Base-by-base conservation (phyloP, 179 eudicot genomes). In the Actinidia arguta region DNA sequence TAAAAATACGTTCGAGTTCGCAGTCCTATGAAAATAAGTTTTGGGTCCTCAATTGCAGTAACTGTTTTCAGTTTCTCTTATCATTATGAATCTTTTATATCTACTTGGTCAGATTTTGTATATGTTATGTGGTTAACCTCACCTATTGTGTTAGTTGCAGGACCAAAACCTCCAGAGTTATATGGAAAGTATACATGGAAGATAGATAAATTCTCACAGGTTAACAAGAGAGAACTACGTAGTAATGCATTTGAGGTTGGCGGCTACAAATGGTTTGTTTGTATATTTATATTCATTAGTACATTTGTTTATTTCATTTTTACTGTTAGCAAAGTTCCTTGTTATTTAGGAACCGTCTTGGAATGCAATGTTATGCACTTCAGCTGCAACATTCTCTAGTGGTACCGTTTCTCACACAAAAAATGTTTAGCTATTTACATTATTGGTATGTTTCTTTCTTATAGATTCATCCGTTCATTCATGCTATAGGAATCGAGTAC, bases 161-260 rank as follows among this genome's bases (percentile, higher is more conserved):
- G 98, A 64, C 94, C 84, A 69, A 95, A 92, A 81, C 98, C 98
- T 83, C 76, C 90, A 22, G 92, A 93, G 63, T 88, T 97, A 64
- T 95, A 89, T 88, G 98, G 93, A 68, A 93, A 87, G 80, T 84
- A 90, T 85, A 97, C 99, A 25, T 97, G 99, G 99, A 93, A 92
- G 91, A 95, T 97, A 51, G 94, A 95, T 59, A 92, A 92, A 47
- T 97, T 93, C 83, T 93, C 98, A 18, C 91, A 93, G 84, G 92
- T 95, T 52, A 97, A 89, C 90, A 95, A 95, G 87, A 92, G 98
- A 90, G 99, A 97, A 87, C 95, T 95, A 78, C 93, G 96, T 56
- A 95, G 99, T 85, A 87, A 88, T 86, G 88, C 90, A 66, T 97
- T 97, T 91, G 97, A 92, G 89, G 93, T 91, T 79, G 99, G 99